A percentile compares a stretch with the other conserved stretches of the same genome.
Conservation (phyloP, 2,329 filamentous ascomycete genomes). For the Chrysoporthe cubensis region DNA sequence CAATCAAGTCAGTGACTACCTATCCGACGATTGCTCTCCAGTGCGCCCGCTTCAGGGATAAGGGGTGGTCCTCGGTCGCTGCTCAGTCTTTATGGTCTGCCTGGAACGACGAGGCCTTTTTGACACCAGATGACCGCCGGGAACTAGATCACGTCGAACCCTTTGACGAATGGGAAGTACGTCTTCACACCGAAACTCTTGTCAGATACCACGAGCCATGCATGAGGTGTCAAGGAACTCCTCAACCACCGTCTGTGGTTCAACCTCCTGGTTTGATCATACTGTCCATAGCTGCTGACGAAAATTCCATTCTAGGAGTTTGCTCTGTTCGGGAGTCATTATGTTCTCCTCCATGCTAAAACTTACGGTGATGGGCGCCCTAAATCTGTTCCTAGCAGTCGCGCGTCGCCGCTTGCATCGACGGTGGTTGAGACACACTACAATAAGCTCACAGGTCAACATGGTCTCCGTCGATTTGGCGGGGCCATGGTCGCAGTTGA, state of each 20-base stretch:
- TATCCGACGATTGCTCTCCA: constrained; percentile 74
- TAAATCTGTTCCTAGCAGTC: too few species aligned
- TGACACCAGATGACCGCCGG: constrained; percentile 62
- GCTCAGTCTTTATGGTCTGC: constrained; percentile 79
- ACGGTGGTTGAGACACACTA: constrained; percentile 36
- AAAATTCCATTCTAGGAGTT: constrained; percentile 65
- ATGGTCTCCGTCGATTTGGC: constrained; percentile 63
- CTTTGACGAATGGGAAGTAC: constrained; percentile 83
- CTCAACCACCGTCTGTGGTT: background rate
- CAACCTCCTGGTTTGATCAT: background rate
- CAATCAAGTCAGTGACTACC: constrained; percentile 71
- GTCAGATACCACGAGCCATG: background rate
- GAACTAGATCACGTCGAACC: constrained; percentile 73
- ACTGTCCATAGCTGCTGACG: background rate
- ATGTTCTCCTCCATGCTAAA: constrained; percentile 74
- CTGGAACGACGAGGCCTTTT: constrained; percentile 73
- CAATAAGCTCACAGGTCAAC: constrained; percentile 42
- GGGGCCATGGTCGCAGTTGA: constrained; percentile 51
- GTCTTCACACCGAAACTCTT: background rate
- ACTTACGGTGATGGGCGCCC: constrained; percentile 33
- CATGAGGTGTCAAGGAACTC: background rate
- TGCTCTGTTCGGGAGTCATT: constrained; percentile 81
- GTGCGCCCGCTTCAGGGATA: constrained; percentile 64
- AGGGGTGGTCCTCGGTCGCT: constrained; percentile 69
- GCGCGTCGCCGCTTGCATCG: constrained; percentile 8